phyloP scores from a whole-genome alignment of 768 basidiomycete genomes.

The Psilocybe sp. region DNA sequence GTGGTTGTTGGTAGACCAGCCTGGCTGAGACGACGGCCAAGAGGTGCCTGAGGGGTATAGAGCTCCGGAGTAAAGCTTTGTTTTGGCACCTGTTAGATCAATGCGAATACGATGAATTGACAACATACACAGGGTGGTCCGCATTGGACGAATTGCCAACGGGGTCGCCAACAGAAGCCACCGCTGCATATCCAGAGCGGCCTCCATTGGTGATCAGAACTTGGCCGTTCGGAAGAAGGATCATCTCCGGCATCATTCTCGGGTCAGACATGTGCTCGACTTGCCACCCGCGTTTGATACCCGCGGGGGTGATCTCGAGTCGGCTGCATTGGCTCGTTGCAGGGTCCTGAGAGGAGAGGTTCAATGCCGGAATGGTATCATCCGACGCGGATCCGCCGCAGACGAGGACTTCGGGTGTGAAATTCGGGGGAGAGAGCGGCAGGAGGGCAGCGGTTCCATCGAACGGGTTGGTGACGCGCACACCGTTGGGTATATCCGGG shows the following conservation, averaged over 20 bases:
- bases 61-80: slow-evolving; percentile 37
- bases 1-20: slow-evolving; percentile 38
- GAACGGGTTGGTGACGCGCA: slow-evolving; percentile 37
- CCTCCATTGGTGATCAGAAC: slow-evolving; percentile 44
- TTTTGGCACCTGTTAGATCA: neutral
- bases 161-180: slow-evolving; percentile 28
- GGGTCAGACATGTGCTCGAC: slow-evolving; percentile 41
- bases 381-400: slow-evolving; percentile 40
- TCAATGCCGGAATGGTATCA: slow-evolving; percentile 23
- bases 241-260: slow-evolving; percentile 37
- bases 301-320: slow-evolving; percentile 36
- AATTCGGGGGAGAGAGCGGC: slow-evolving; percentile 32
- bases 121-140: slow-evolving; percentile 28
- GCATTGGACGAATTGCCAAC: slow-evolving; percentile 25
- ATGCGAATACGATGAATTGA: neutral
- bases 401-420: slow-evolving; percentile 41
- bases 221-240: slow-evolving; percentile 41
- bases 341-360: slow-evolving; percentile 38
- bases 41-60: slow-evolving; percentile 41
- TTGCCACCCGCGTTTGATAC: slow-evolving; percentile 42
- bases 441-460: slow-evolving; percentile 32
- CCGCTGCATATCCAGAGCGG: slow-evolving; percentile 38
- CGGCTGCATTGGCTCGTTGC: slow-evolving; percentile 42
- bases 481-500: slow-evolving; percentile 40
- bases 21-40: slow-evolving; percentile 46